Base-by-base conservation (phyloP, 768 basidiomycete genomes). In the Plicaturopsis crispa region DNA sequence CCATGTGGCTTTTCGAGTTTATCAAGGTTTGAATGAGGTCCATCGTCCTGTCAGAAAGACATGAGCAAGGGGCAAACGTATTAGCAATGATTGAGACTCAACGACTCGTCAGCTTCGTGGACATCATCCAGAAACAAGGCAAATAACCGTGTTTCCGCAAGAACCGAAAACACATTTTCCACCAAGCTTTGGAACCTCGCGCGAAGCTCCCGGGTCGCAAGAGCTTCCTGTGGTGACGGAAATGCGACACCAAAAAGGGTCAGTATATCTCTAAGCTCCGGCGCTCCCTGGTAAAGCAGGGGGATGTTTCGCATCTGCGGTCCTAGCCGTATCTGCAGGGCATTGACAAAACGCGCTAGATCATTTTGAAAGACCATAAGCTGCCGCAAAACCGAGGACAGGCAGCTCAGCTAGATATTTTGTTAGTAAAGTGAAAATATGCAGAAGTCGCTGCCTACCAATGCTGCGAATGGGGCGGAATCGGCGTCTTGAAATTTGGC, bases 91-190 rank as follows among this genome's bases (percentile, higher is more conserved):
- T 18, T 39, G 20, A 32, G 43, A 52, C 51, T 55, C 36, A 39
- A 84, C 73, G 79, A 80, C 42, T 78, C 73, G 52, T 84, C 78
- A 6, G 84, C 82, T 48, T 82, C 81, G 43, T 86, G 84, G 12
- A 84, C 56, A 54, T 84, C 82, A 50, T 84, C 82, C 31, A 84
- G 61, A 48, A 84, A 83, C 36, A 86, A 56, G 1, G 81, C 81
- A 45, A 86, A 75, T 35, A 84, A 56, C 24, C 80, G 65, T 5
- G 78, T 82, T 51, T 84, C 80, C 1, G 82, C 73, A 30, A 84
- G 71, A 14, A 81, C 75, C 4, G 69, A 56, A 47, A 84, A 82
- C 22, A 84, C 81, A 48, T 71, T 77, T 54, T 82, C 78, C 3
- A 84, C 78, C 23, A 84, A 59, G 6, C 72, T 72, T 51, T 84